Evolutionary conservation across 768 basidiomycete genomes (phyloP).

Genomic region (Lactarius tabidus): DNA sequence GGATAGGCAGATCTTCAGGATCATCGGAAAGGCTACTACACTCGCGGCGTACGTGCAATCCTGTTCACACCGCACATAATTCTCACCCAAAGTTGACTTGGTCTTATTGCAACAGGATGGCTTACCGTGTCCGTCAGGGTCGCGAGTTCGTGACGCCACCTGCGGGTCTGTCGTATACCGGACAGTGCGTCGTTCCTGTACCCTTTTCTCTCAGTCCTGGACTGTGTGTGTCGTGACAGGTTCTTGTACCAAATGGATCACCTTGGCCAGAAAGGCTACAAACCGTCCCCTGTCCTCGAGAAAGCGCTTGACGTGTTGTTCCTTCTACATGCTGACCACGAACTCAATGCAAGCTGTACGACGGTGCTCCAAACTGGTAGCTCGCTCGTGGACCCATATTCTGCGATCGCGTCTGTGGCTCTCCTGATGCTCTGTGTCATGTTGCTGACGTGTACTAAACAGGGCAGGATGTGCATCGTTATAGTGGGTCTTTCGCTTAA

Average conservation of each 20-base stretch:
- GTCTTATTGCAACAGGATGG: constrained; percentile 58
- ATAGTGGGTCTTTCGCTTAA: constrained; percentile 58
- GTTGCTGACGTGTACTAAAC: background rate
- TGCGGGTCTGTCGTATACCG: constrained; percentile 76
- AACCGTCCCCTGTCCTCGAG: constrained; percentile 78
- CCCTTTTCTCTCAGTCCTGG: constrained; percentile 1
- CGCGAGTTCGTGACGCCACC: constrained; percentile 84
- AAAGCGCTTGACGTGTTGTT: constrained; percentile 87
- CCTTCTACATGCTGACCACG: constrained; percentile 87
- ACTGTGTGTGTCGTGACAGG: constrained; percentile 34
- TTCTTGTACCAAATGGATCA: constrained; percentile 93
- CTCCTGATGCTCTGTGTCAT: background rate
- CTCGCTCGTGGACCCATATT: constrained; percentile 88
- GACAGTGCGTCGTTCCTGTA: constrained; percentile 53
- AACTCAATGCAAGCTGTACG: constrained; percentile 81
- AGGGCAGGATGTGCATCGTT: constrained; percentile 85
- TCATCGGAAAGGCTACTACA: constrained; percentile 86
- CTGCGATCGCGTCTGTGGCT: constrained; percentile 66
- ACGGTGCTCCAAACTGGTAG: constrained; percentile 86
- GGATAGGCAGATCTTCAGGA: constrained; percentile 89
- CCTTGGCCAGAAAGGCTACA: constrained; percentile 65
- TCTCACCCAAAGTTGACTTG: background rate
- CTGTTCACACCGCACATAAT: no score
- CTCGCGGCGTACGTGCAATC: constrained; percentile 64
- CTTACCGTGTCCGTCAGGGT: constrained; percentile 88